Conservation (phyloP, 495 filamentous ascomycete genomes). For the Podospora comata region DNA sequence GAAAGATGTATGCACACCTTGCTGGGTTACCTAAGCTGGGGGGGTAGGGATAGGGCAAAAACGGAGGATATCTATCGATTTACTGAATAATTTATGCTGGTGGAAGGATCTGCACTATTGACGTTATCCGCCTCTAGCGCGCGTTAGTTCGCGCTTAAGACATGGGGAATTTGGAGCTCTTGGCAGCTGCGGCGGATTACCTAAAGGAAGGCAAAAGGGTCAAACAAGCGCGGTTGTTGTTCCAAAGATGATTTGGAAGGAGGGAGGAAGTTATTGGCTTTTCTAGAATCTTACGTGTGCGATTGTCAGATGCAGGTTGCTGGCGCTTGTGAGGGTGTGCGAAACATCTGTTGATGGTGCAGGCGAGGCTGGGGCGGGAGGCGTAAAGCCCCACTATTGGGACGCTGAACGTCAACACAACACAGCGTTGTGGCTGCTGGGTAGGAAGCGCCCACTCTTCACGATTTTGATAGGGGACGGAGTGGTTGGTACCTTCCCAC, state of each 20-base stretch:
- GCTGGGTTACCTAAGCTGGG: neutral
- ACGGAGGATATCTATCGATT: neutral
- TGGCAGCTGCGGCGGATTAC: too few species aligned
- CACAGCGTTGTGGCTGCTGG: too few species aligned
- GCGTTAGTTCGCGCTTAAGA: constrained; percentile 19
- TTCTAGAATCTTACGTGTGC: neutral
- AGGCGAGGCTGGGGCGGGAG: neutral
- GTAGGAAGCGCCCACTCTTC: too few species aligned
- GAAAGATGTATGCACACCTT: too few species aligned
- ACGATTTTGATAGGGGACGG: too few species aligned
- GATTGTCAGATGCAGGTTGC: neutral
- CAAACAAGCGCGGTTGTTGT: neutral
- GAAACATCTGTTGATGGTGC: too few species aligned
- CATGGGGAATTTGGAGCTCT: neutral
- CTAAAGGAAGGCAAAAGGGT: too few species aligned
- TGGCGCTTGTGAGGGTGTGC: neutral
- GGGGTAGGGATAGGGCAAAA: neutral
- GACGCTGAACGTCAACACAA: neutral
- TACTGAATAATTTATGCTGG: neutral
- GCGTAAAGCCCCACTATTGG: neutral
- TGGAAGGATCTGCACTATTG: constrained; percentile 2
- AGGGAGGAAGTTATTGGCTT: neutral
- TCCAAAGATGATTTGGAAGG: neutral
- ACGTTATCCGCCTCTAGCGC: constrained; percentile 16
- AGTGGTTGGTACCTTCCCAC: neutral